phyloP scores from a whole-genome alignment of 2,329 filamentous ascomycete genomes.

The Beauveria australis region DNA sequence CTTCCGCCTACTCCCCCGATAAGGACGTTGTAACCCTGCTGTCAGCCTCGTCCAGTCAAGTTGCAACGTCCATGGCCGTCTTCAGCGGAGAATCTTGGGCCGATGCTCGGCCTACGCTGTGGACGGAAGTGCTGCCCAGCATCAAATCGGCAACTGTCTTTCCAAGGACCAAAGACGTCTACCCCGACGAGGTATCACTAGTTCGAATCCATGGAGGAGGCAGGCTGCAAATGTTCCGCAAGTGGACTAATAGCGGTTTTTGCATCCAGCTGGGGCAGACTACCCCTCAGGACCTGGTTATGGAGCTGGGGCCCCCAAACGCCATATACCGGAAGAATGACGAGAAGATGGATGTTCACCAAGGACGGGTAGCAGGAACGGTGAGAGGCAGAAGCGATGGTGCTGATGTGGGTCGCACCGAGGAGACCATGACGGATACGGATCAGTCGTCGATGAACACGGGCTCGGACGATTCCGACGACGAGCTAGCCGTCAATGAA shows the following conservation, averaged over 20 bases:
- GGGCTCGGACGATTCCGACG: slow-evolving; percentile 57
- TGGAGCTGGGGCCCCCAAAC: slow-evolving; percentile 86
- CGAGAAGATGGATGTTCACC: slow-evolving; percentile 79
- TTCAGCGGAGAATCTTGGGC: slow-evolving; percentile 90
- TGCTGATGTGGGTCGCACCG: slow-evolving; percentile 36
- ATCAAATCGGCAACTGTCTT: slow-evolving; percentile 63
- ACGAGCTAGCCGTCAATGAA: slow-evolving; percentile 51
- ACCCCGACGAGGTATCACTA: slow-evolving; percentile 83
- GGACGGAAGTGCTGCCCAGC: slow-evolving; percentile 65
- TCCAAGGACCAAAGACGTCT: slow-evolving; percentile 64
- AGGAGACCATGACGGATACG: slow-evolving; percentile 56
- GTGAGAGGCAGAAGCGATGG: slow-evolving; percentile 37
- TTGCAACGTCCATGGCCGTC: slow-evolving; percentile 80
- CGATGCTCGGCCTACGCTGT: slow-evolving; percentile 67
- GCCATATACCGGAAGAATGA: slow-evolving; percentile 91
- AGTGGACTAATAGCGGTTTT: slow-evolving; percentile 57
- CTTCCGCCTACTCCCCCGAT: slow-evolving; percentile 63
- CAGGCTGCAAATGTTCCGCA: slow-evolving; percentile 66
- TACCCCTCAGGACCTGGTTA: slow-evolving; percentile 82
- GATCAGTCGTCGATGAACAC: slow-evolving; percentile 69
- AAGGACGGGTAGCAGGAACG: slow-evolving; percentile 47
- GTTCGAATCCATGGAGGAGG: slow-evolving; percentile 73
- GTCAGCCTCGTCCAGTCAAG: slow-evolving; percentile 66
- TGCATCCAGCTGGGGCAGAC: slow-evolving; percentile 76
- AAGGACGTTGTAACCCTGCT: slow-evolving; percentile 82